Percentiles rank a stretch among this genome's conserved stretches.
Conservation (phyloP, 495 filamentous ascomycete genomes). For the Pseudoneurospora amorphoporcata region DNA sequence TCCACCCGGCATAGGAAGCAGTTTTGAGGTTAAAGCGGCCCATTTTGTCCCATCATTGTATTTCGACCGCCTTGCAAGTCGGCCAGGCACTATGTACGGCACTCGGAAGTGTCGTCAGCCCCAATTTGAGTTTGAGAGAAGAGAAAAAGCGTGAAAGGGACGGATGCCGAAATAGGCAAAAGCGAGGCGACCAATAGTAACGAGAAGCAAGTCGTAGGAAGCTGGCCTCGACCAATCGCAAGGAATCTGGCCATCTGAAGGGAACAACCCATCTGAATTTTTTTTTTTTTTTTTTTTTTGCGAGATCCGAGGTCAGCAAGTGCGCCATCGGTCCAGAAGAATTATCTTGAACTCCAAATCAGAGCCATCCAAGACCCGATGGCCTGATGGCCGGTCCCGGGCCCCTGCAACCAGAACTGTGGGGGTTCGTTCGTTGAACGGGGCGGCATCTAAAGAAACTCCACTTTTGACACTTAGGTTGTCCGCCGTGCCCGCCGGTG, state of each 20-base stretch:
- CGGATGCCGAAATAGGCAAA: neutral
- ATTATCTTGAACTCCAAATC: neutral
- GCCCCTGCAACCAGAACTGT: neutral
- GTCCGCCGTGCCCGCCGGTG: neutral
- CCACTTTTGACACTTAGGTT: neutral
- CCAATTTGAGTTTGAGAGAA: neutral
- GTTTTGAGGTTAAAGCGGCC: neutral
- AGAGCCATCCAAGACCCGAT: neutral
- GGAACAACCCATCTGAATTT: neutral
- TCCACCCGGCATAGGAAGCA: neutral
- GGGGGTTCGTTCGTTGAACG: neutral
- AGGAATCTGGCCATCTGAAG: neutral
- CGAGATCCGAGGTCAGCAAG: neutral
- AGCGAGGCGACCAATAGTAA: slow-evolving; percentile 13
- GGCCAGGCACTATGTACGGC: neutral
- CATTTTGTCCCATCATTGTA: neutral
- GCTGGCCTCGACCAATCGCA: slow-evolving; percentile 1
- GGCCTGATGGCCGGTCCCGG: neutral
- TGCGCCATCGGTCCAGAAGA: neutral
- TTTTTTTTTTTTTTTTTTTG: too few species aligned
- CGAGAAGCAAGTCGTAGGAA: neutral
- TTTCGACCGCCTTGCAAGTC: neutral
- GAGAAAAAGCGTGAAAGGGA: neutral
- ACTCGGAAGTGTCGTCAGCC: neutral
- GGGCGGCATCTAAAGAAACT: neutral